Evolutionary conservation across 495 filamentous ascomycete genomes (phyloP), one percentile per base, ranked within the genome.

Genomic region (Sordaria brevicollis): DNA sequence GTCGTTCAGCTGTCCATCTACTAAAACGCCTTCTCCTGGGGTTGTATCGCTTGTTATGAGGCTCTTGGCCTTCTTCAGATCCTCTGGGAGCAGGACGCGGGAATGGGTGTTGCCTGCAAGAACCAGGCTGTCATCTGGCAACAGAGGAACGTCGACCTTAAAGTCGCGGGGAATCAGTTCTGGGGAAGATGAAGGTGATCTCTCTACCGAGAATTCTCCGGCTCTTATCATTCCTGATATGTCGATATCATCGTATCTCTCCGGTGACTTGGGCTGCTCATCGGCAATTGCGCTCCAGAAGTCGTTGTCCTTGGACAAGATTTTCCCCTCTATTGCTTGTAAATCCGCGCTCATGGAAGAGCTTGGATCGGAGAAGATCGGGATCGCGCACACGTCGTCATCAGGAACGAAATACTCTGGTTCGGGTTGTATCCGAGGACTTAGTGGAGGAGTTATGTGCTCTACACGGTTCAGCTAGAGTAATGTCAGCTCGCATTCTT

Each of bases 371-470:
- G 87, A 86, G 1, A 84, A 78, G 6, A 86, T 70, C 5, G 88
- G 85, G n/a, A 90, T 54, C 68, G 83, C 75, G 69, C 82, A 86
- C 5, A 65, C 77, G 10, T 80, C 76, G 4, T 81, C 81, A 9
- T 83, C 82, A 9, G 86, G 84, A 34, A 86, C 68, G 57, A 82
- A 88, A 37, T 80, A 80, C 21, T 78, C 75, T 1, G 49, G 41
- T 13, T 72, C 41, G 1, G 81, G 65, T 9, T 80, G 81, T 5
- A 77, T 72, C 19, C 78, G 66, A 2, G 89, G 88, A 41, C 87
- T 84, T 11, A 91, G 76, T 13, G 87, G 89, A 35, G 89, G 89
- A 11, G 89, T 88, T 34, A 90, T 43, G 31, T 76, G 81, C 39
- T 81, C 76, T 10, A 31, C 75, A 69, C 6, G 71, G 74, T 68